Conservation (phyloP, 257 asterid genomes). For the Solanum pimpinellifolium region DNA sequence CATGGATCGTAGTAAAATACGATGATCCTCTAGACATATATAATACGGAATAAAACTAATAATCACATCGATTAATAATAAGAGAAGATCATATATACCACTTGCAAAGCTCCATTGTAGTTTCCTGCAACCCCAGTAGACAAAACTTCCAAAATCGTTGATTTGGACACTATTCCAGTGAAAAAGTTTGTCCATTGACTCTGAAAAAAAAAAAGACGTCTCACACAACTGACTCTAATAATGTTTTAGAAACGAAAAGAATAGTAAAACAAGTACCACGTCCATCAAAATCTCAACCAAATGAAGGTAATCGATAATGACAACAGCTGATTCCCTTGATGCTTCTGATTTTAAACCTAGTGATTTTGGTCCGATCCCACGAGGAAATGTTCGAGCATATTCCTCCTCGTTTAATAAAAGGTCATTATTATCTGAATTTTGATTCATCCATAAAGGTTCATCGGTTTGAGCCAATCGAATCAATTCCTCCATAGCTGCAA, state of each 20-base stretch:
- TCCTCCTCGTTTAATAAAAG: conserved; percentile 25
- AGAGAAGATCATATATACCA: conserved; percentile 8
- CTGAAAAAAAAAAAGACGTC: background rate
- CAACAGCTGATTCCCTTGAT: conserved; percentile 35
- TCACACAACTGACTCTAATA: background rate
- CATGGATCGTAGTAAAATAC: background rate
- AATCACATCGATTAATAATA: no score
- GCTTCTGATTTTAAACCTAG: conserved; percentile 35
- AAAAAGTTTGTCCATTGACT: conserved; percentile 40
- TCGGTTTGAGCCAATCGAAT: conserved; percentile 56
- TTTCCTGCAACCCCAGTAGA: conserved; percentile 54
- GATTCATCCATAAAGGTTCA: conserved; percentile 58
- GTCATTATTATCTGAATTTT: conserved; percentile 12
- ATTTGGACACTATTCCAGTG: conserved; percentile 36
- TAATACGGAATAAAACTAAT: no score
- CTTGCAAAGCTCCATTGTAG: conserved; percentile 51
- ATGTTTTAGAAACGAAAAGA: no score
- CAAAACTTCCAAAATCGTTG: conserved; percentile 29
- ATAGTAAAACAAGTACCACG: conserved; percentile 8
- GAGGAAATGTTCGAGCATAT: conserved; percentile 25
- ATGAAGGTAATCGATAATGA: conserved; percentile 37
- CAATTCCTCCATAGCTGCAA: conserved; percentile 79
- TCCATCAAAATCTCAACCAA: conserved; percentile 51
- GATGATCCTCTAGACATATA: background rate
- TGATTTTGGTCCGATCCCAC: conserved; percentile 42